Base-by-base conservation (phyloP, 2,329 filamentous ascomycete species). In the Colletotrichum incanum region DNA sequence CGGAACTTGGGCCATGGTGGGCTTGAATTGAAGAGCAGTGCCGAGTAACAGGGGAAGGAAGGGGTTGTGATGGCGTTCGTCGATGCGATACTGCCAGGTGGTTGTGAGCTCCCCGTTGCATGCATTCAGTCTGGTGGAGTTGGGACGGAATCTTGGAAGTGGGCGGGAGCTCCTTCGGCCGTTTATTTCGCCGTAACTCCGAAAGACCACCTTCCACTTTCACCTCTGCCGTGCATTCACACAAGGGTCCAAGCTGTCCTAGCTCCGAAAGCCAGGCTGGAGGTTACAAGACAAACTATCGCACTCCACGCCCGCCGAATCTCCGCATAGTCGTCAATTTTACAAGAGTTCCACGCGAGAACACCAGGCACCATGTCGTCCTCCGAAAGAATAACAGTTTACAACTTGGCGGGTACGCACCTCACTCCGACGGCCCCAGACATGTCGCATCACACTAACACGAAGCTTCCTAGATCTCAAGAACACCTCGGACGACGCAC, bases 401-500 rank as follows among this genome's bases (percentile, higher is more conserved):
- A 93, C 81, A 93, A 92, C 74, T 84, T 93, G 59, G 85, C 91
- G 72, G 91, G 91, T 91, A 83, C 34, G 67, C 49, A 68, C 5
- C 55, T 34, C 54, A 54, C 47, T 23, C 16, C 56, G 69, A 20
- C 49, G 39, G 12, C 55, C 55, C 28, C n/a, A 49, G 18, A 20
- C 23, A 56, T 41, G 60, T 66, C 70, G 71, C 72, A 70, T 67
- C 50, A 31, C 67, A 75, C 72, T 63, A 54, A 72, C 61, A 67
- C 37, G 28, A 70, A 64, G 31, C 50, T 68, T 41, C 28, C 28
- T 80, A 97, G 96, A 98, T 81, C 92, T 99, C 75, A 98, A 98
- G 84, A 97, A 96, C 85, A 97, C 95, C 49, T 94, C 94, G 76
- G 96, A 99, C 85, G 96, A 99, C 84, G 94, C 95, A 69, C 92